Evolutionary conservation across 768 basidiomycete species (phyloP), one percentile per base, ranked within the genome.

Genomic region (Aureoboletus auriporus): DNA sequence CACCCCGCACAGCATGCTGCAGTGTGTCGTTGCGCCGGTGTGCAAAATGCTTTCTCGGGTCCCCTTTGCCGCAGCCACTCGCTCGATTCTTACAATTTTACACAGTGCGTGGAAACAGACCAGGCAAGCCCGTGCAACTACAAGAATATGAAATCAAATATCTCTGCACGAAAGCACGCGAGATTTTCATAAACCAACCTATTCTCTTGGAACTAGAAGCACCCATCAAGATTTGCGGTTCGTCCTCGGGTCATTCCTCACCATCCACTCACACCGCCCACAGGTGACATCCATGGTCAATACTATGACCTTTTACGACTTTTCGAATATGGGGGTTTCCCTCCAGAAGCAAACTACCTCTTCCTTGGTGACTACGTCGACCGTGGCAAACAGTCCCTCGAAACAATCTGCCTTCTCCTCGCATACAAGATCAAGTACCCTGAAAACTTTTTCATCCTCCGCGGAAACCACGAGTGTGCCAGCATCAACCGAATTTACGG

Each of bases 341-440:
- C 95, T 30, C 95, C 95, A 74, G 95, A 99, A 83, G 93, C 95
- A 51, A 99, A 99, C 75, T 99, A 99, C 74, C 88, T 99, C 59
- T 99, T 99, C 82, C 84, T 99, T 45, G 95, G 95, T 54, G 95
- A 99, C 74, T 99, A 99, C 66, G 95, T 99, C 64, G 95, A 99
- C 75, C 86, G 95, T 68, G 95, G 95, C 61, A 99, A 99, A 72
- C 95, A 99, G 71, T 93, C 89, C 40, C 80, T 99, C 62, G 95
- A 99, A 75, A 99, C 95, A n/a, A 99, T 99, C 68, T 97, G 95
- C 68, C 84, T 99, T 39, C 79, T 99, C 51, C 84, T 99, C 58
- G 94, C 95, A 39, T 99, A 99, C 88, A 99, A 99, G 82, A 95
- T 95, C 79, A 99, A 98, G 80, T 99, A 97, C 77, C 95, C 95